Conservation (phyloP, 768 basidiomycete species). For the Mycena galericulata region DNA sequence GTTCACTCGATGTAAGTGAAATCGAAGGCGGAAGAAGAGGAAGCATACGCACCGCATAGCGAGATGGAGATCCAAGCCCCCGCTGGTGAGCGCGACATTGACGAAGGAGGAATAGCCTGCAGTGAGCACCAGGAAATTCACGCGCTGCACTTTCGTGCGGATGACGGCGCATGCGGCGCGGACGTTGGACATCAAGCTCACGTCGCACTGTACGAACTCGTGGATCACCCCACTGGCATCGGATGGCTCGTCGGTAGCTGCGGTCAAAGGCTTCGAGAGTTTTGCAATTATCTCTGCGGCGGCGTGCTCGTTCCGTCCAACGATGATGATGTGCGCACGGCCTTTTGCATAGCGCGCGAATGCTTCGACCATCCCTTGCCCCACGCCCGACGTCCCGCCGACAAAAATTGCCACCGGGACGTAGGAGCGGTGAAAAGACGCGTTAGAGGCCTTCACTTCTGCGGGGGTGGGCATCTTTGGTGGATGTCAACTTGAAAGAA, state of each 20-base stretch:
- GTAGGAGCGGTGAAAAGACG: conserved; percentile 21
- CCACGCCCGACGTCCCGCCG: conserved; percentile 39
- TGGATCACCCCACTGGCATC: conserved; percentile 34
- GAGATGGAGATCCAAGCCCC: conserved; percentile 48
- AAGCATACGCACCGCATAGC: conserved; percentile 26
- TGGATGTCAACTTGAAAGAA: too few relatives aligned
- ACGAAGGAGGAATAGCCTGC: conserved; percentile 43
- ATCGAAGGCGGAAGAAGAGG: too few relatives aligned
- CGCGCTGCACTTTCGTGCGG: conserved; percentile 37
- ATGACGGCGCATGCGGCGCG: too few relatives aligned
- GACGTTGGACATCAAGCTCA: too few relatives aligned
- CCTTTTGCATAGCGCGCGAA: conserved; percentile 50
- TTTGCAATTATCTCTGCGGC: conserved; percentile 46
- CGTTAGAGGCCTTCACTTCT: conserved; percentile 36
- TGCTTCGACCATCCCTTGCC: conserved; percentile 48
- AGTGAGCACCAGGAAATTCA: conserved; percentile 50
- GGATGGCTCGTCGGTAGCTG: conserved; percentile 13
- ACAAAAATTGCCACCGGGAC: conserved; percentile 33
- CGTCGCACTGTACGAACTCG: too few relatives aligned
- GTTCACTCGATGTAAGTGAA: too few relatives aligned
- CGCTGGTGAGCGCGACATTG: conserved; percentile 45
- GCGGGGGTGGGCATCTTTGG: conserved; percentile 31
- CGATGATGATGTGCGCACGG: too few relatives aligned
- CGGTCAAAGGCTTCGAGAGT: conserved; percentile 46
- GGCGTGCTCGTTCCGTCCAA: too few relatives aligned